Evolutionary conservation across 2,329 filamentous ascomycete genomes (phyloP).

Genomic region (Pseudogymnoascus sp.): DNA sequence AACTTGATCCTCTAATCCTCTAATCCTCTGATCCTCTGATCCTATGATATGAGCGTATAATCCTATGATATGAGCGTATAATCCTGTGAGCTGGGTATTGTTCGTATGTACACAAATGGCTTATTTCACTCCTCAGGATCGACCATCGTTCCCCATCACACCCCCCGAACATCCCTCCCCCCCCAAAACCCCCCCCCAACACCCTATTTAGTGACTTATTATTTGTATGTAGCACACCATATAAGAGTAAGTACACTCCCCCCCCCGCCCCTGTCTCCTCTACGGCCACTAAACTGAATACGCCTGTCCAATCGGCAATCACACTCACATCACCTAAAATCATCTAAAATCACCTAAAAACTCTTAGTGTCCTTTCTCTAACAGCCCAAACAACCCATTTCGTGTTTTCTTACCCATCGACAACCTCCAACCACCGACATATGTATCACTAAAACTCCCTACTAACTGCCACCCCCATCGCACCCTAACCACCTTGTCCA

Average conservation of each 20-base stretch:
- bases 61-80: too few relatives aligned
- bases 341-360: not conserved
- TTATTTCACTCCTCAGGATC: not conserved
- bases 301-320: not conserved
- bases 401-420: not conserved
- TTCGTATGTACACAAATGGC: too few relatives aligned
- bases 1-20: not conserved
- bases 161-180: not conserved
- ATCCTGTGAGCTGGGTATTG: not conserved
- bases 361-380: not conserved
- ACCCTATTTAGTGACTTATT: not conserved
- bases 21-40: not conserved
- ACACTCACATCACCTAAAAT: not conserved
- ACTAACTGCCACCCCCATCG: too few relatives aligned
- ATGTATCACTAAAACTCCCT: too few relatives aligned
- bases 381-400: not conserved
- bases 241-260: not conserved
- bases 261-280: not conserved
- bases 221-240: not conserved
- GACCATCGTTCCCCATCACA: too few relatives aligned
- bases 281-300: not conserved
- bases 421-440: not conserved
- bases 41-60: not conserved
- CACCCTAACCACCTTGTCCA: too few relatives aligned
- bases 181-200: not conserved